Percentiles rank a stretch among this genome's conserved stretches.
phyloP scores from a whole-genome alignment of 768 basidiomycete genomes.

The Amanita pseudoporphyria region DNA sequence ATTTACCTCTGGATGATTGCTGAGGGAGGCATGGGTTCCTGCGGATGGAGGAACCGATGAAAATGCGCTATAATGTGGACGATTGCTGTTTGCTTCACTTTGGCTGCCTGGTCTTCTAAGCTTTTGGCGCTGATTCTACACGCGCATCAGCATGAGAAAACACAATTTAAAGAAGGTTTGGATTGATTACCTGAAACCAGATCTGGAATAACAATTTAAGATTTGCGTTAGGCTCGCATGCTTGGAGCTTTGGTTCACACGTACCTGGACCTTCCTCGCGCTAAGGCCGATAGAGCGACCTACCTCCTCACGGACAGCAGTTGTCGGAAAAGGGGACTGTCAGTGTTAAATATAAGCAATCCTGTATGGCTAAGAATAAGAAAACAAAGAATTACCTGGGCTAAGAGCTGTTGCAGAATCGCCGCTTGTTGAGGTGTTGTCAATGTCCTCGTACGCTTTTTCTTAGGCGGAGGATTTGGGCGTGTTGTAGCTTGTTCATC shows the following conservation, averaged over 20 bases:
- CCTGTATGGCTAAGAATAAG: neutral
- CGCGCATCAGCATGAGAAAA: slow-evolving; percentile 11
- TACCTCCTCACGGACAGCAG: slow-evolving; percentile 80
- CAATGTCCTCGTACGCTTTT: slow-evolving; percentile 74
- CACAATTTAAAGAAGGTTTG: slow-evolving; percentile 13
- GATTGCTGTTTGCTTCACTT: slow-evolving; percentile 38
- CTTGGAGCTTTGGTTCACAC: slow-evolving; percentile 18
- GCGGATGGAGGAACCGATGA: slow-evolving; percentile 23
- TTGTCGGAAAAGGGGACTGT: slow-evolving; percentile 84
- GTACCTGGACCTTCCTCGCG: slow-evolving; percentile 82
- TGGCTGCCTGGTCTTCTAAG: slow-evolving; percentile 67
- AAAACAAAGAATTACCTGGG: slow-evolving; percentile 46
- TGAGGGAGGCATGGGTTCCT: slow-evolving; percentile 10
- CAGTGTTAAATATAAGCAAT: slow-evolving; percentile 8
- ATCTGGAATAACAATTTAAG: slow-evolving; percentile 40
- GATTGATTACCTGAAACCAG: slow-evolving; percentile 69
- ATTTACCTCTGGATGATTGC: slow-evolving; percentile 1
- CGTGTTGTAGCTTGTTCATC: slow-evolving; percentile 40
- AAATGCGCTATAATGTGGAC: slow-evolving; percentile 54
- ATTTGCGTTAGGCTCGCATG: slow-evolving; percentile 7
- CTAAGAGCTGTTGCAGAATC: slow-evolving; percentile 79
- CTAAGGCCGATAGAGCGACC: slow-evolving; percentile 83
- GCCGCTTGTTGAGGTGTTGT: slow-evolving; percentile 86
- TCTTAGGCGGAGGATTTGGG: slow-evolving; percentile 50
- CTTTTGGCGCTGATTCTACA: slow-evolving; percentile 82